Conservation (phyloP, 2,329 filamentous ascomycete genomes). For the Mariannaea elegans region DNA sequence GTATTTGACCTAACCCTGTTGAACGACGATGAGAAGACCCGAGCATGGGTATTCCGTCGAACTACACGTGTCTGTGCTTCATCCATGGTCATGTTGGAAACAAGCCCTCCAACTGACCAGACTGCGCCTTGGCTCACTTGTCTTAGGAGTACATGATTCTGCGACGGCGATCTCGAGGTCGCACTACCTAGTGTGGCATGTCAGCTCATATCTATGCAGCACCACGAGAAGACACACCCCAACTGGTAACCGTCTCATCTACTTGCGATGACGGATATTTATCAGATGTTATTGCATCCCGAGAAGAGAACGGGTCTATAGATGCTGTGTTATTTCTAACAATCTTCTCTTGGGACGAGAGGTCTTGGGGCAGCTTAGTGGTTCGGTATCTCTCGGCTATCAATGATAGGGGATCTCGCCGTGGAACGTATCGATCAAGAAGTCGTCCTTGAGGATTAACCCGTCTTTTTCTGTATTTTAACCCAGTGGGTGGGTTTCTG, state of each 20-base stretch:
- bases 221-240: slow-evolving; percentile 21
- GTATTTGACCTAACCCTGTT: slow-evolving; percentile 50
- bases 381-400: slow-evolving; percentile 56
- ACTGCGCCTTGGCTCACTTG: slow-evolving; percentile 74
- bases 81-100: slow-evolving; percentile 63
- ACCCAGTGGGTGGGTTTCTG: background rate
- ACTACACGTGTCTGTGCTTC: slow-evolving; percentile 71
- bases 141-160: slow-evolving; percentile 42
- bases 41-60: slow-evolving; percentile 78
- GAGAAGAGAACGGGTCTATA: slow-evolving; percentile 53
- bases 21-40: slow-evolving; percentile 66
- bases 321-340: slow-evolving; percentile 52
- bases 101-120: slow-evolving; percentile 80
- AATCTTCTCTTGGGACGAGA: slow-evolving; percentile 56
- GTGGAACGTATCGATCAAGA: slow-evolving; percentile 62
- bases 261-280: slow-evolving; percentile 21
- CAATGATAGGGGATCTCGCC: slow-evolving; percentile 47
- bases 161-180: slow-evolving; percentile 37
- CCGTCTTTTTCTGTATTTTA: slow-evolving; percentile 14
- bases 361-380: slow-evolving; percentile 51
- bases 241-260: slow-evolving; percentile 23
- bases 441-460: slow-evolving; percentile 25
- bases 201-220: slow-evolving; percentile 11
- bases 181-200: slow-evolving; percentile 29
- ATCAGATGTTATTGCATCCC: slow-evolving; percentile 29